phyloP scores from a whole-genome alignment of 163 green algal genomes.

The Chlamydomonas reinhardtii region DNA sequence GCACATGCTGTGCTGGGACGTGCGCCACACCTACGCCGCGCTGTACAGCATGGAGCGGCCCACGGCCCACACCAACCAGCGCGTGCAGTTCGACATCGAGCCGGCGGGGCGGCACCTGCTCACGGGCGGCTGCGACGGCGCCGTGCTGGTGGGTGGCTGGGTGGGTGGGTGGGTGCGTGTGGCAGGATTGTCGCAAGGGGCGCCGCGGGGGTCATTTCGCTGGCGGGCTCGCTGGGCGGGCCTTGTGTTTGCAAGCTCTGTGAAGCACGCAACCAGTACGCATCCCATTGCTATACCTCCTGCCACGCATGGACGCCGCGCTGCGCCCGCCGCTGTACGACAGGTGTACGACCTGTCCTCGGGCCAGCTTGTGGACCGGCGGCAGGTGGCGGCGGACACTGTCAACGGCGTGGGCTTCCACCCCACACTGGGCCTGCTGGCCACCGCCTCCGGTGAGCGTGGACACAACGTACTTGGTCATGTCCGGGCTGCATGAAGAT shows the following conservation, averaged over 20 bases:
- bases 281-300: too few species aligned
- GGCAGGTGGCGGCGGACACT: slow-evolving; percentile 70
- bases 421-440: slow-evolving; percentile 76
- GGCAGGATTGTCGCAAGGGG: too few species aligned
- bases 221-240: too few species aligned
- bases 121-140: slow-evolving; percentile 68
- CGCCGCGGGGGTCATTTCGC: too few species aligned
- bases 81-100: slow-evolving; percentile 91
- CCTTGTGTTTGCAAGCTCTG: not conserved
- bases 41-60: slow-evolving; percentile 76
- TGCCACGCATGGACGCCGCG: too few species aligned
- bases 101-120: slow-evolving; percentile 85
- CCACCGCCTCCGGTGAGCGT: slow-evolving; percentile 72
- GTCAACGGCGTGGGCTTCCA: slow-evolving; percentile 86
- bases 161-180: slow-evolving; percentile 43
- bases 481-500: too few species aligned
- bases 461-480: too few species aligned
- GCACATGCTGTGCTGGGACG: slow-evolving; percentile 90
- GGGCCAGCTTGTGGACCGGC: slow-evolving; percentile 61
- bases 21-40: slow-evolving; percentile 67
- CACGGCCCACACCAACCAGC: slow-evolving; percentile 85
- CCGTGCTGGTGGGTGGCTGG: slow-evolving; percentile 65
- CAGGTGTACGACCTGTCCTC: slow-evolving; percentile 83
- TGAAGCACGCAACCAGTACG: not conserved
- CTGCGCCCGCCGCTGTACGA: too few species aligned